Percentiles rank a stretch among this genome's conserved stretches.
phyloP scores from a whole-genome alignment of 129 eudicot species.

The sunflower (Helianthus annuus) region DNA sequence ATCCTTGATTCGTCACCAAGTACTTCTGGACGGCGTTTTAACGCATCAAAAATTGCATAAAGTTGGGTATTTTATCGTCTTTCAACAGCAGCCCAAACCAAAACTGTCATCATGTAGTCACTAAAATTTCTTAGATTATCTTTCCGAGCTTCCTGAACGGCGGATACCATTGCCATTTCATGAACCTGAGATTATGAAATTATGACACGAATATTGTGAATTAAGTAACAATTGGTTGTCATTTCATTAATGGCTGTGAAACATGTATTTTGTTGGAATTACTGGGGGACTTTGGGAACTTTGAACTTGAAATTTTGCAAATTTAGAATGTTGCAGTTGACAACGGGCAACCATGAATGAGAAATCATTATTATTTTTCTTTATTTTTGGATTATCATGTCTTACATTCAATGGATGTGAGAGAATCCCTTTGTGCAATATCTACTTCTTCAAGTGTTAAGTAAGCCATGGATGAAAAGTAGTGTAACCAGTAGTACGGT shows the following conservation, averaged over 20 bases:
- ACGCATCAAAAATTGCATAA: no score
- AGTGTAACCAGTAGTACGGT: slow-evolving; percentile 25
- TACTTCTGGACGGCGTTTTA: no score
- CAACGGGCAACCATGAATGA: neutral
- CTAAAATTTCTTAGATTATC: slow-evolving; percentile 83
- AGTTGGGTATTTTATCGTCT: no score
- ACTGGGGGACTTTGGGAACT: neutral
- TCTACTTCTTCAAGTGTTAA: slow-evolving; percentile 44
- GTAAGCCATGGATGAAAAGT: slow-evolving; percentile 44
- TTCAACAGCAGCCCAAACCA: no score
- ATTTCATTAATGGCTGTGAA: no score
- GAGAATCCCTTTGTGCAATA: slow-evolving; percentile 36
- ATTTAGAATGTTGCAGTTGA: neutral
- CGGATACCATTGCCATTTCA: slow-evolving; percentile 97
- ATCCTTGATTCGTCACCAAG: no score
- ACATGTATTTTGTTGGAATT: neutral
- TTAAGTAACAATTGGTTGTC: no score
- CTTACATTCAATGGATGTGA: slow-evolving; percentile 49
- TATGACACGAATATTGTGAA: no score
- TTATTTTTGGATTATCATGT: slow-evolving; percentile 1
- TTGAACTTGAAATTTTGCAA: slow-evolving; percentile 1
- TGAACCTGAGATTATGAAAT: no score
- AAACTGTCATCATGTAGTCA: slow-evolving; percentile 94
- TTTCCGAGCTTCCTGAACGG: slow-evolving; percentile 98
- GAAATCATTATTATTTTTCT: no score